Conservation (phyloP, 1,139 yeast genomes). For the Eremothecium gossypii region DNA sequence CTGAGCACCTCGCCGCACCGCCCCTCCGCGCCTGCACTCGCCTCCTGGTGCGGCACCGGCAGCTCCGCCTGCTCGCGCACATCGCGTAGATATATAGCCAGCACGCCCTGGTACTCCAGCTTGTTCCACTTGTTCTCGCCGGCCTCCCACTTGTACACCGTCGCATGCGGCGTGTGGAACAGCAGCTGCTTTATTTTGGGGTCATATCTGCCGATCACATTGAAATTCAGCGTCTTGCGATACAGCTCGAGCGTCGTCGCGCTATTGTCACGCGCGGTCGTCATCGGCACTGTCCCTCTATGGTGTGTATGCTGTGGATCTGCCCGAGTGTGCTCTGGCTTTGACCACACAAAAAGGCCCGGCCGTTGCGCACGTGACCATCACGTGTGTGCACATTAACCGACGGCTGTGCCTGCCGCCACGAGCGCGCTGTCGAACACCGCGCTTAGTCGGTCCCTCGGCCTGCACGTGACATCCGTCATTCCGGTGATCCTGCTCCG, state of each 20-base stretch:
- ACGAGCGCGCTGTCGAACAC: too few relatives aligned
- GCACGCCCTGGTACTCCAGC: conserved; percentile 68
- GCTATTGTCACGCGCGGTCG: background rate
- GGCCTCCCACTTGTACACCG: conserved; percentile 60
- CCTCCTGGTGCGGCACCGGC: conserved; percentile 13
- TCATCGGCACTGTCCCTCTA: background rate
- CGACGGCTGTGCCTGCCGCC: too few relatives aligned
- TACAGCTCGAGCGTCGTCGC: conserved; percentile 42
- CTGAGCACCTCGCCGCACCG: conserved; percentile 16
- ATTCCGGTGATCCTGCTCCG: too few relatives aligned
- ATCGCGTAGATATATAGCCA: conserved; percentile 68
- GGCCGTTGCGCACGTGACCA: too few relatives aligned
- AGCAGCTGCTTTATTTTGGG: conserved; percentile 67
- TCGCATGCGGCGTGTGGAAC: conserved; percentile 61
- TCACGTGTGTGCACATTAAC: too few relatives aligned
- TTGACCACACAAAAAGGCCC: too few relatives aligned
- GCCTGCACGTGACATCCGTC: too few relatives aligned
- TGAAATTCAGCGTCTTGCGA: conserved; percentile 62
- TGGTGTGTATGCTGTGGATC: too few relatives aligned
- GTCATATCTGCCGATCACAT: conserved; percentile 78
- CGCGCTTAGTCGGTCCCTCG: too few relatives aligned
- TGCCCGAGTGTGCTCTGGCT: too few relatives aligned
- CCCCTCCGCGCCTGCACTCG: conserved; percentile 22
- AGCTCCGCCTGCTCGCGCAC: conserved; percentile 18
- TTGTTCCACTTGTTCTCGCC: conserved; percentile 71